Conservation (phyloP, 2,329 filamentous ascomycete genomes). For the Echinosphaeria canescens region DNA sequence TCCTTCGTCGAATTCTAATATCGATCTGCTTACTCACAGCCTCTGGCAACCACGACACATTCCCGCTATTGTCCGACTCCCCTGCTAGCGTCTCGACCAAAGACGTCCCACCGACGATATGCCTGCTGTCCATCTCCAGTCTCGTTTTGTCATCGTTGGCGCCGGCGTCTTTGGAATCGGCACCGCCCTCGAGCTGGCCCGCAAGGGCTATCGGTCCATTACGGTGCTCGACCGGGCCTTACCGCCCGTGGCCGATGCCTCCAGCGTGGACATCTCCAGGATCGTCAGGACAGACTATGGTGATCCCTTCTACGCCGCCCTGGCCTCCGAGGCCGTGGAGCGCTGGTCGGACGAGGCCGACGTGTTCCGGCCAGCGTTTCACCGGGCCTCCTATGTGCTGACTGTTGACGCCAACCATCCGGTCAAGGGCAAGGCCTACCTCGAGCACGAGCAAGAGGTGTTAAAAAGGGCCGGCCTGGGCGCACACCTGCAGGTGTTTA, state of each 20-base stretch:
- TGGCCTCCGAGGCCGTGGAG: slow-evolving; percentile 16
- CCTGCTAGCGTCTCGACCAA: too few species aligned
- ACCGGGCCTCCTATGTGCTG: neutral
- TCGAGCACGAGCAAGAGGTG: too few species aligned
- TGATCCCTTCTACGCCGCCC: slow-evolving; percentile 33
- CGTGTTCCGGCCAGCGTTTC: neutral
- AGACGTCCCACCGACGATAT: too few species aligned
- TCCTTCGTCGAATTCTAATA: too few species aligned
- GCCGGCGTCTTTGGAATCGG: slow-evolving; percentile 11
- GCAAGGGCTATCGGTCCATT: slow-evolving; percentile 11
- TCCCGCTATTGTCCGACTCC: too few species aligned
- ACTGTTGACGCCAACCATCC: neutral
- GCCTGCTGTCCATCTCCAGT: too few species aligned
- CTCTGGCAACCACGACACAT: too few species aligned
- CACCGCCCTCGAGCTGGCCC: slow-evolving; percentile 8
- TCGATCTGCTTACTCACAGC: too few species aligned
- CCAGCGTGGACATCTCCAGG: slow-evolving; percentile 18
- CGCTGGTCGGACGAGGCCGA: neutral
- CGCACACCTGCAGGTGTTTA: neutral
- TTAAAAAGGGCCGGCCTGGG: neutral
- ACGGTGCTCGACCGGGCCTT: slow-evolving; percentile 13
- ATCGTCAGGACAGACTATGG: slow-evolving; percentile 36
- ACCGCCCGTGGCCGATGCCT: slow-evolving; percentile 14
- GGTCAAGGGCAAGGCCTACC: neutral
- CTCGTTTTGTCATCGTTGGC: slow-evolving; percentile 11